Conservation (phyloP, 208 protist species). For the Trichomonas vaginalis region DNA sequence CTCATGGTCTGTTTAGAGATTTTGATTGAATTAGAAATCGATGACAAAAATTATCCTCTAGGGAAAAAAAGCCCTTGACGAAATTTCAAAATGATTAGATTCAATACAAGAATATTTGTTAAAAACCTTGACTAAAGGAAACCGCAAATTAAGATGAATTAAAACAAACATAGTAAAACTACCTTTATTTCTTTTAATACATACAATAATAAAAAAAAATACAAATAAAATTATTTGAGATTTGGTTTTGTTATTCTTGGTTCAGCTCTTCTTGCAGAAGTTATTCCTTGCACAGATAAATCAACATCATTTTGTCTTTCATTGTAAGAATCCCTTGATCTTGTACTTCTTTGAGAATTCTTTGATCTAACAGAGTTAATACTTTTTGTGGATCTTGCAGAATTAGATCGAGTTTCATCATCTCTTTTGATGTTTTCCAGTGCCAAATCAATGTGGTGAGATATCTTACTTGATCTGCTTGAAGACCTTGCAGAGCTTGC, state of each 20-base stretch:
- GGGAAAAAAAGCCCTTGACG: too few species aligned
- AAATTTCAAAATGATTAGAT: too few species aligned
- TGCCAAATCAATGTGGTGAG: background rate
- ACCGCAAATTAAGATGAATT: too few species aligned
- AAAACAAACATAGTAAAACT: too few species aligned
- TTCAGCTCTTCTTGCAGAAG: background rate
- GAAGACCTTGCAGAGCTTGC: background rate
- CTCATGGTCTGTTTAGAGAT: too few species aligned
- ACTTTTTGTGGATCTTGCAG: background rate
- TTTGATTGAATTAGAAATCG: too few species aligned
- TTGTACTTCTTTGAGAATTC: background rate
- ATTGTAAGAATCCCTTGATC: background rate
- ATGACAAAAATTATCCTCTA: too few species aligned
- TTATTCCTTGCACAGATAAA: background rate
- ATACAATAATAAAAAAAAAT: too few species aligned
- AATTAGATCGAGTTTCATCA: background rate
- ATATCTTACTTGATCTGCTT: background rate
- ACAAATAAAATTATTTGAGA: too few species aligned
- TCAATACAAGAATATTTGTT: too few species aligned
- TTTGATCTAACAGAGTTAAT: background rate
- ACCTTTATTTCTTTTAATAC: too few species aligned
- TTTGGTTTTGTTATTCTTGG: background rate
- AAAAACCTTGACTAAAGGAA: too few species aligned
- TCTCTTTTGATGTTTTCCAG: background rate
- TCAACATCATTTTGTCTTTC: background rate